phyloP scores from a whole-genome alignment of 257 asterid genomes.

The Ophiorrhiza pumila region DNA sequence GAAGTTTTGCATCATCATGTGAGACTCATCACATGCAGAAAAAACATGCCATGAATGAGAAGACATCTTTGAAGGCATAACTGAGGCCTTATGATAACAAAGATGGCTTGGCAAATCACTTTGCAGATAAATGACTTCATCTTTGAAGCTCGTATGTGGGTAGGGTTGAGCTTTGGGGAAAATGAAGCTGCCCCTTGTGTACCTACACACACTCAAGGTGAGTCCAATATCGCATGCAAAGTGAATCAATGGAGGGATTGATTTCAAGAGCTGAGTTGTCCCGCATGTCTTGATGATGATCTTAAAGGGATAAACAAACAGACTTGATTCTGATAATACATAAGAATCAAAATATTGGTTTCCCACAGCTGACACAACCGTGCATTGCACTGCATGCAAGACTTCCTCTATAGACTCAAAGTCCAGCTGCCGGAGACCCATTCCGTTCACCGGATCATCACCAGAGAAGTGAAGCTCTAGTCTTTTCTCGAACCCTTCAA shows the following conservation, averaged over 20 bases:
- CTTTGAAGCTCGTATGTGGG: conserved; percentile 76
- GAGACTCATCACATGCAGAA: conserved; percentile 48
- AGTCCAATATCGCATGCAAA: conserved; percentile 57
- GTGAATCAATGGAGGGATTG: conserved; percentile 57
- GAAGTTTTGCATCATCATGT: conserved; percentile 16
- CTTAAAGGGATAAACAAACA: conserved; percentile 80
- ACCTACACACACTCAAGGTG: conserved; percentile 61
- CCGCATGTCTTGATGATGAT: conserved; percentile 97
- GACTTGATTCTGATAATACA: conserved; percentile 77
- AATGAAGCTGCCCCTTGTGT: conserved; percentile 87
- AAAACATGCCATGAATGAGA: conserved; percentile 92
- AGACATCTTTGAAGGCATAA: conserved; percentile 51
- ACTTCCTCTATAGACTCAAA: conserved; percentile 58
- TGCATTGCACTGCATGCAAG: conserved; percentile 84
- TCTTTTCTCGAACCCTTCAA: conserved; percentile 93
- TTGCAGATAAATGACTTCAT: conserved; percentile 63
- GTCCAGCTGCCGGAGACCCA: conserved; percentile 64
- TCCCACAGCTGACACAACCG: conserved; percentile 84
- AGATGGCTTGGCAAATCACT: conserved; percentile 48
- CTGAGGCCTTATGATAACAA: conserved; percentile 48
- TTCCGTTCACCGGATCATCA: conserved; percentile 50
- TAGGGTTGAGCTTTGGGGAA: conserved; percentile 84
- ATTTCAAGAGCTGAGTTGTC: conserved; percentile 77
- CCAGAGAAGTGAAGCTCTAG: conserved; percentile 80
- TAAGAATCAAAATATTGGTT: conserved; percentile 74